Percentiles rank a stretch among this genome's conserved stretches.
Evolutionary conservation across 1,284 basidiomycete genomes (phyloP).

Genomic region (Sporisorium reilianum): DNA sequence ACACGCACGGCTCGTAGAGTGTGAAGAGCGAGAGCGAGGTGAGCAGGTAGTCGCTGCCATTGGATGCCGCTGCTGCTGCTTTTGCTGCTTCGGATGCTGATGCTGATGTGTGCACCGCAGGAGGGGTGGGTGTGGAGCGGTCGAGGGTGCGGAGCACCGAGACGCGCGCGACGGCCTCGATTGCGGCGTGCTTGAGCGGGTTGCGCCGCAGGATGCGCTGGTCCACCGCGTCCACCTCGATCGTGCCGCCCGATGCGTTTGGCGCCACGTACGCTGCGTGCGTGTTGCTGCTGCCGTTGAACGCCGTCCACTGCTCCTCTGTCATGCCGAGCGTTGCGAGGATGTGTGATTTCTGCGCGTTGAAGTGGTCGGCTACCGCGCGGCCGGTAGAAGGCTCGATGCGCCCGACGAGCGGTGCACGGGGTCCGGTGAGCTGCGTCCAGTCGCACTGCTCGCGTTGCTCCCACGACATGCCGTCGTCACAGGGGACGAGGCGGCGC

Average conservation of each 20-base stretch:
- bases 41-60: conserved; percentile 66
- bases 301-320: conserved; percentile 16
- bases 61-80: conserved; percentile 10
- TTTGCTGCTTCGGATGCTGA: background rate
- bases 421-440: conserved; percentile 13
- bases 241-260: conserved; percentile 10
- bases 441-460: conserved; percentile 33
- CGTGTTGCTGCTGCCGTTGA: conserved; percentile 2
- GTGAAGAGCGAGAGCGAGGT: conserved; percentile 60
- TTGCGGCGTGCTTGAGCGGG: conserved; percentile 64
- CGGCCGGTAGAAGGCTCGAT: no score
- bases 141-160: conserved; percentile 24
- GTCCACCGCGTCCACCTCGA: conserved; percentile 59
- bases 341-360: conserved; percentile 1
- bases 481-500: background rate
- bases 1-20: conserved; percentile 67
- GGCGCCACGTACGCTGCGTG: conserved; percentile 4
- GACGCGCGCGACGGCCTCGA: conserved; percentile 25
- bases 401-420: conserved; percentile 28
- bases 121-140: background rate
- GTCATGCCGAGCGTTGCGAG: conserved; percentile 21
- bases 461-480: conserved; percentile 2
- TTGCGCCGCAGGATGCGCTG: conserved; percentile 47
- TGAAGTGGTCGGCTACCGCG: background rate
- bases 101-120: background rate